Conservation (phyloP, 129 eudicot genomes). For the Cynara cardunculus region DNA sequence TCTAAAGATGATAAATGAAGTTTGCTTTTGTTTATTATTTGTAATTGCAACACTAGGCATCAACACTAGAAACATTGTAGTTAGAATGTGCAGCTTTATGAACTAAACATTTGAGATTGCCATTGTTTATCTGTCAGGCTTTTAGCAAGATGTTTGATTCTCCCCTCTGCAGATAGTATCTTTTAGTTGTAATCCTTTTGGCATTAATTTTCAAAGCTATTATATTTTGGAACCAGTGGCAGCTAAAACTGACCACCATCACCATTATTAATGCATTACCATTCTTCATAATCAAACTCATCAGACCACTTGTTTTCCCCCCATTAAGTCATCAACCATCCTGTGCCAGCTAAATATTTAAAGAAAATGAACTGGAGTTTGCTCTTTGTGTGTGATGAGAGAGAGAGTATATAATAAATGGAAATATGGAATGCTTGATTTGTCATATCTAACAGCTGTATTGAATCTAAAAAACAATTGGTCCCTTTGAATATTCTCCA, state of each 20-base stretch:
- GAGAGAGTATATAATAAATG: conserved; percentile 24
- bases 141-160: not conserved
- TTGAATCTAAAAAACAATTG: conserved; percentile 19
- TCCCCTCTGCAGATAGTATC: not conserved
- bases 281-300: not conserved
- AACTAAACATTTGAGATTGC: not conserved
- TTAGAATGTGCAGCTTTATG: not conserved
- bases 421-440: conserved; percentile 26
- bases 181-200: not conserved
- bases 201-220: not conserved
- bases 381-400: conserved; percentile 3
- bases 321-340: conserved; percentile 15
- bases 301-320: not conserved
- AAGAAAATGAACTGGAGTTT: conserved; percentile 26
- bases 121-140: not conserved
- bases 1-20: not conserved
- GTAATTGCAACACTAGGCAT: not conserved
- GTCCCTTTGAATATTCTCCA: conserved; percentile 21
- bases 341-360: conserved; percentile 31
- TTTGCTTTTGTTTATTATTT: not conserved
- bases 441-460: conserved; percentile 38
- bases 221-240: not conserved
- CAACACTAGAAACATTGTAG: not conserved
- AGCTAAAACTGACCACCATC: not conserved
- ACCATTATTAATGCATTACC: not conserved